Evolutionary conservation across 2,329 filamentous ascomycete species (phyloP), one percentile per base, ranked within the genome.

Genomic region (Aotearoamyces nothofagi): DNA sequence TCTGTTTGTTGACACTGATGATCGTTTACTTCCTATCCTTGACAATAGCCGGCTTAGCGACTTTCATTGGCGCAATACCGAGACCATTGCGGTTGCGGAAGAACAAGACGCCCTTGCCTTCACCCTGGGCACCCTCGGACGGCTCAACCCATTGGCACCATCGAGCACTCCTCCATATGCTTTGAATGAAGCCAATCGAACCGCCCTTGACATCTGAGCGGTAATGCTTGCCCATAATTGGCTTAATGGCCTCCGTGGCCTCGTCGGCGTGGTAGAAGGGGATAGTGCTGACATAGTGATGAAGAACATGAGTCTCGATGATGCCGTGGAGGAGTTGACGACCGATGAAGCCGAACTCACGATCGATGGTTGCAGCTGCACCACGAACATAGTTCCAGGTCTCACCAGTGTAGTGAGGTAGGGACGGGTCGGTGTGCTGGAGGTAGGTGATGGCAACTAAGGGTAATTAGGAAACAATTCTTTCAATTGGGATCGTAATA

Each of bases 111-210:
- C 78, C 75, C 61, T 83, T 78, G 52, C 74, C 77, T 45, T 86
- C 76, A 17, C 83, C 87, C 50, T 73, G 57, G 28, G 84, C 80
- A 30, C 72, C 82, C 45, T 73, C 78, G 48, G 73, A 84, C 32
- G 86, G 83, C 73, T 98, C 90, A 38, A 98, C 86, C 82, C 84
- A 98, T 56, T 96, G 84, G 69, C 90, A 98, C 72, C 68, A 73
- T 37, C 90, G 74, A 24, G 81, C 73, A 45, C 70, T 80, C 42
- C 60, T 78, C 69, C 74, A 98, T 52, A 98, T 58, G 43, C 81
- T 73, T 53, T 67, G 69, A 49, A 98, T 52, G 68, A 98, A 98
- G 26, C 90, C 90, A 24, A 76, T 40, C 20, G 78, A 58, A 26
- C 90, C 90, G 32, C 66, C 84, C 54, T 71, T 55, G 36, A 72